phyloP scores from a whole-genome alignment of 352 stramenopile species.

The Elongisporangium senticosum region DNA sequence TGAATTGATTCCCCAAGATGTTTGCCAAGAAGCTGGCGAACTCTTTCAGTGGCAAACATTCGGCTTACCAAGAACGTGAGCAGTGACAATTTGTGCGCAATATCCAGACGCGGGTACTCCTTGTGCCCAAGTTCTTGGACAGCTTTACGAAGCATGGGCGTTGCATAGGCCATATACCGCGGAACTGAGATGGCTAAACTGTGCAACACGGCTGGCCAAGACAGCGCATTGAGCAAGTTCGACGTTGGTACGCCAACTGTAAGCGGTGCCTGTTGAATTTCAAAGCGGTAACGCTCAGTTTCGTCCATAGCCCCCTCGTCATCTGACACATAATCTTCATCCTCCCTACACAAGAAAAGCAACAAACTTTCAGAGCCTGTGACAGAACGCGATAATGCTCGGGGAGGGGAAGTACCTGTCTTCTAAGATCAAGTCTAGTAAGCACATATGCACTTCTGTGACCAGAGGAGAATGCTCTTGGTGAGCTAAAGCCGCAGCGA shows the following conservation, averaged over 20 bases:
- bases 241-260: conserved; percentile 73
- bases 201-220: conserved; percentile 71
- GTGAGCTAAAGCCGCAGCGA: conserved; percentile 42
- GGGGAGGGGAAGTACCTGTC: conserved; percentile 26
- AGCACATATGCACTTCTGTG: conserved; percentile 80
- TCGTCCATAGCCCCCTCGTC: conserved; percentile 80
- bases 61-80: conserved; percentile 65
- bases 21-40: conserved; percentile 50
- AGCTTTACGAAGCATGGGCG: conserved; percentile 32
- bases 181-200: conserved; percentile 65
- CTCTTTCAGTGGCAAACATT: conserved; percentile 55
- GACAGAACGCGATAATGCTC: neutral
- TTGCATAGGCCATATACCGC: conserved; percentile 48
- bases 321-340: conserved; percentile 84
- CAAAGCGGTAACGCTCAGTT: conserved; percentile 70
- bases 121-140: conserved; percentile 34
- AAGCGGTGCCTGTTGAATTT: conserved; percentile 72
- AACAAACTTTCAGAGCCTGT: neutral
- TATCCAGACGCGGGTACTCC: conserved; percentile 45
- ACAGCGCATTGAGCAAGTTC: conserved; percentile 77
- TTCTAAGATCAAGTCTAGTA: conserved; percentile 76
- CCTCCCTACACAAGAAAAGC: conserved; percentile 29
- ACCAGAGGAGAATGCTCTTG: conserved; percentile 41
- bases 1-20: conserved; percentile 53
- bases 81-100: conserved; percentile 68